Evolutionary conservation across 352 stramenopile genomes (phyloP), one percentile per base, ranked within the genome.

Genomic region (Globisporangium uncinulatum): DNA sequence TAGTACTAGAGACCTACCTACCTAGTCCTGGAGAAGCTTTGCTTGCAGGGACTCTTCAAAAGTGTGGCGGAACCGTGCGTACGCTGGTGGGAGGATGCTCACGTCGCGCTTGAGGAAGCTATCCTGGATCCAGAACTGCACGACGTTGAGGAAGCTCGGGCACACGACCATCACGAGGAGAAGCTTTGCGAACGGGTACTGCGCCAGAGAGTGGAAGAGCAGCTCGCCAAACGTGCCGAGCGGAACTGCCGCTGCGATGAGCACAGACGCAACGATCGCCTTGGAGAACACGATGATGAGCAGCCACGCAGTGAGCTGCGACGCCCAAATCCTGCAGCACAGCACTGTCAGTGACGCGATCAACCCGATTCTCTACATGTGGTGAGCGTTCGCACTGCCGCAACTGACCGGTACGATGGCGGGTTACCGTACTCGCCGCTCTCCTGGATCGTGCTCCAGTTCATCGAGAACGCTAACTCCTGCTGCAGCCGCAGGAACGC

Each of bases 61-160:
- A 19, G 62, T 79, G 48, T 89, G 73, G 51, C 76, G 70, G 56
- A 86, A 84, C 57, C 67, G 71, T 19, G 74, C 74, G 66, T 87
- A 90, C 54, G 71, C 65, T 1, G 67, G 69, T 19, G 80, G 72
- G 5, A 87, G 41, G 32, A 86, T 80, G 54, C 73, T 86, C 11
- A 82, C 68, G 47, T 90, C 83, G 20, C 79, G 74, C 65, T 92
- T 92, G 43, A 92, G 75, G 56, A 90, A 92, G 51, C 74, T 91
- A 59, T 91, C 79, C 62, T 92, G 83, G 61, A 92, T 89, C 83
- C 83, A 93, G 61, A 93, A 91, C 67, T 93, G 81, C 51, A 89
- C 73, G 24, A 91, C 63, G 63, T 93, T 93, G 50, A 93, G 70
- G 61, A 93, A 90, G 55, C 74, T 89, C n/a, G 81, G 83, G 52